phyloP scores from a whole-genome alignment of 768 basidiomycete genomes.

The Dendrothele bispora region DNA sequence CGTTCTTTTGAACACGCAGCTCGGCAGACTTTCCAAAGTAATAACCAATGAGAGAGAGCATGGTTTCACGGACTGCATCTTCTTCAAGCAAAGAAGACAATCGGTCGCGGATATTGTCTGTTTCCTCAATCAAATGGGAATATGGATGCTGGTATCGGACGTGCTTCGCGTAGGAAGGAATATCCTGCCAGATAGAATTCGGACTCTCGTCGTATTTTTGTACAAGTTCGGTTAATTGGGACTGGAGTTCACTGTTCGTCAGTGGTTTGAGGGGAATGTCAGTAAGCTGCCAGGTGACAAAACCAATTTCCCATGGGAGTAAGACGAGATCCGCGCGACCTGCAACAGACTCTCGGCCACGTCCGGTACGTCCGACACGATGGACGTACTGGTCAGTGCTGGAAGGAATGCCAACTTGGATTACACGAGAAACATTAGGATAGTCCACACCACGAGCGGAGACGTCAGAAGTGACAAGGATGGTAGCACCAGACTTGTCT shows the following conservation, averaged over 20 bases:
- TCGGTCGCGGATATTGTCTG: conserved; percentile 13
- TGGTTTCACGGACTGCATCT: conserved; percentile 57
- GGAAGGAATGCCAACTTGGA: conserved; percentile 84
- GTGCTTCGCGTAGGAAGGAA: not conserved
- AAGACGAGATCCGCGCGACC: conserved; percentile 82
- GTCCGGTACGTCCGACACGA: conserved; percentile 83
- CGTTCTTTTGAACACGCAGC: conserved; percentile 42
- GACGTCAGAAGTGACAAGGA: conserved; percentile 86
- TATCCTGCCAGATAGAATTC: not conserved
- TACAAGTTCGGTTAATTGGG: conserved; percentile 48
- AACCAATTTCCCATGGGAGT: conserved; percentile 76
- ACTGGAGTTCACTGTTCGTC: conserved; percentile 43
- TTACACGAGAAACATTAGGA: conserved; percentile 83
- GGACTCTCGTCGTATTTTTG: conserved; percentile 46
- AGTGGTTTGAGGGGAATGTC: conserved; percentile 70
- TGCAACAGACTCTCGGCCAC: conserved; percentile 50
- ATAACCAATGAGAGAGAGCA: conserved; percentile 71
- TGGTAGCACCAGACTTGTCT: conserved; percentile 49
- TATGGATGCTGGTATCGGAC: not conserved
- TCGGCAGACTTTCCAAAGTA: conserved; percentile 55
- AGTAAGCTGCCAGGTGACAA: conserved; percentile 58
- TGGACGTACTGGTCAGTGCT: conserved; percentile 77
- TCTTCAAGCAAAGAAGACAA: conserved; percentile 37
- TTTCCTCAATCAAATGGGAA: not conserved
- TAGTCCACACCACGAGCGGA: conserved; percentile 91